A percentile compares a stretch with the other conserved stretches of the same genome.
Conservation (phyloP, 257 asterid species). For the Cruciata laevipes region DNA sequence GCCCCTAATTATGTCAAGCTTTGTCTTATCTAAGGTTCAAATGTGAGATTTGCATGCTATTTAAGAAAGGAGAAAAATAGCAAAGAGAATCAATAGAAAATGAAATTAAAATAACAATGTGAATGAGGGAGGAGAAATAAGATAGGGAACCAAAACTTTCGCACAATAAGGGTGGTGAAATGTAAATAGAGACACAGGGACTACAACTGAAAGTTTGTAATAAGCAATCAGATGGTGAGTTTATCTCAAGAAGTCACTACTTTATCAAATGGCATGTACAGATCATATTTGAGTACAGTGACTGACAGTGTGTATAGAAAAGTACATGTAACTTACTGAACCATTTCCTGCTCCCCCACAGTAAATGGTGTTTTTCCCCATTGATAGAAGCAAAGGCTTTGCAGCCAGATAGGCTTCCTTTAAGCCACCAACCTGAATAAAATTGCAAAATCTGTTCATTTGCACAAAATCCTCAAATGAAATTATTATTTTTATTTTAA, state of each 20-base stretch:
- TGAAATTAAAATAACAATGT: background rate
- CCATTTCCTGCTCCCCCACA: slow-evolving; percentile 99
- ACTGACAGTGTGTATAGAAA: background rate
- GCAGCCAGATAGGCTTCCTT: slow-evolving; percentile 72
- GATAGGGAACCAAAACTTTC: too few species aligned
- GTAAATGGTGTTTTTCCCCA: slow-evolving; percentile 81
- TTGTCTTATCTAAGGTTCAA: background rate
- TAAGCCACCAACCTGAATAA: slow-evolving; percentile 76
- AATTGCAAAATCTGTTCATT: slow-evolving; percentile 15
- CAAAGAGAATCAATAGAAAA: background rate
- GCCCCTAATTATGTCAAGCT: background rate
- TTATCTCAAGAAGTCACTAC: background rate
- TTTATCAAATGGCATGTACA: background rate
- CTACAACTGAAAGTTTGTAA: background rate
- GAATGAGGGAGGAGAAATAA: background rate
- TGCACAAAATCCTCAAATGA: slow-evolving; percentile 14
- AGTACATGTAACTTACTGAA: slow-evolving; percentile 45
- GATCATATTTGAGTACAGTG: background rate
- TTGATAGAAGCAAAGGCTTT: slow-evolving; percentile 66
- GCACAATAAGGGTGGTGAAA: background rate
- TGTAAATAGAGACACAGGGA: too few species aligned
- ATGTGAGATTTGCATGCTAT: background rate
- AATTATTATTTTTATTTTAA: background rate
- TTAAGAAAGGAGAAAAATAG: too few species aligned
- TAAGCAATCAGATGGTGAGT: background rate